Base-by-base conservation (phyloP, 1,284 basidiomycete genomes). In the Singerocomus inundabilis region DNA sequence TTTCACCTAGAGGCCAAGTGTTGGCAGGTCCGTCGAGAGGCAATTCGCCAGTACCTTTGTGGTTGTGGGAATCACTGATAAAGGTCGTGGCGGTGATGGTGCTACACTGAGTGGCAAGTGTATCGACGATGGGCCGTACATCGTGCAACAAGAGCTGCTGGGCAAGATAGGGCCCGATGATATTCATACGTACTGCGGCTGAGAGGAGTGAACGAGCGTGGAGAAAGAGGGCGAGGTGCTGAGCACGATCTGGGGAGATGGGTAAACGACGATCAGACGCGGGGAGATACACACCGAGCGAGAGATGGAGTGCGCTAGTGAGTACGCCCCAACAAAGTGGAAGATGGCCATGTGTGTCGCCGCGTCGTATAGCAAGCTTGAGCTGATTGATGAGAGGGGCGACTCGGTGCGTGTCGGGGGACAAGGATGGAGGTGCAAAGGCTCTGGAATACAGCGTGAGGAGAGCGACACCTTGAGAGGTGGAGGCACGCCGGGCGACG, bases 1-100 rank as follows among this genome's bases (percentile, higher is more conserved):
- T 89, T 70, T 99, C 96, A n/a, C 94, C 95, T 13, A 99, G 69
- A 0, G 96, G 96, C 93, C 95, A 99, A 5, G 91, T 97, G 57
- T 85, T 93, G 24, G 88, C 87, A 5, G 93, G 93, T 2, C 82
- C 83, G 36, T 75, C 57, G 16, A 65, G 51, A 18, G 53, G 56
- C 2, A 62, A 60, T 41, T 74, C 72, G 47, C 77, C 71, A 52
- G 72, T 70, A n/a, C 58, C 55, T 16, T 66, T 53, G 32, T 49
- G 45, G 35, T 35, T 13, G 24, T 26, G 10, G 15, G 21, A 5
- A 29, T 24, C 7, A 30, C 44, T 33, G 39, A 48, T 26, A 30
- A 52, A 32, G 53, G 70, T 31, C 11, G 75, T 70, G 10, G 80
- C 80, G 15, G 75, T 74, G 45, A 84, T 60, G 28, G 70, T 48